Conservation (phyloP, 257 asterid species). For the Nicotiana undulata region DNA sequence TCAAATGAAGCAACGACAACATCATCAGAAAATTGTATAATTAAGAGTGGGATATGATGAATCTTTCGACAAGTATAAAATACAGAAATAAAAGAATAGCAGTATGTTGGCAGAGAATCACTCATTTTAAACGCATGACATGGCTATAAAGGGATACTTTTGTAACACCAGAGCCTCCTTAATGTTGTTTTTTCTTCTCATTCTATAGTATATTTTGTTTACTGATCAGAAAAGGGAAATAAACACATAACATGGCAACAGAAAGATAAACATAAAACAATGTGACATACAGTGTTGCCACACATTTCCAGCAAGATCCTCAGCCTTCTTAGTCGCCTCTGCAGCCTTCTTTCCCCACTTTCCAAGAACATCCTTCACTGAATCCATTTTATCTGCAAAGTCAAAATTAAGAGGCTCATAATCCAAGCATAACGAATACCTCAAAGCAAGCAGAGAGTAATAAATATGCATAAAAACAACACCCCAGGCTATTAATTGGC, state of each 20-base stretch:
- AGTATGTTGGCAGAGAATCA: neutral
- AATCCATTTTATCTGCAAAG: conserved; percentile 49
- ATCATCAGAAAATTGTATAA: neutral
- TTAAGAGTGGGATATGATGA: neutral
- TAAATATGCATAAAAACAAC: neutral
- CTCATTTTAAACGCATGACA: neutral
- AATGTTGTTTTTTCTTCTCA: too few species aligned
- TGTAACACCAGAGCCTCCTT: too few species aligned
- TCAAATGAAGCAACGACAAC: conserved; percentile 6
- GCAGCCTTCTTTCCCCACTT: conserved; percentile 79
- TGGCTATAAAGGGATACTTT: neutral
- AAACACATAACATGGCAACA: neutral
- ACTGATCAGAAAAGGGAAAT: neutral
- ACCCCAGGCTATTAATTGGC: neutral
- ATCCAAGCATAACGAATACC: neutral
- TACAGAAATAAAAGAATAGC: neutral
- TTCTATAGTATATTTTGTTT: too few species aligned
- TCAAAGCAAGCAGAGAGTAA: neutral
- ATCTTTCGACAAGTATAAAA: neutral
- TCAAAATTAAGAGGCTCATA: neutral
- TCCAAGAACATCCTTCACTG: conserved; percentile 66
- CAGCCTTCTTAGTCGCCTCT: conserved; percentile 78
- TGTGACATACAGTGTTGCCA: conserved; percentile 87
- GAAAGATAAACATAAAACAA: neutral
- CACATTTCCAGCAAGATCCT: conserved; percentile 79